These are phyloP conservation scores for Mucor circinelloides DNA, from an alignment of 371 early-diverging fungal genomes.

Conservation along the genomic window DNA sequence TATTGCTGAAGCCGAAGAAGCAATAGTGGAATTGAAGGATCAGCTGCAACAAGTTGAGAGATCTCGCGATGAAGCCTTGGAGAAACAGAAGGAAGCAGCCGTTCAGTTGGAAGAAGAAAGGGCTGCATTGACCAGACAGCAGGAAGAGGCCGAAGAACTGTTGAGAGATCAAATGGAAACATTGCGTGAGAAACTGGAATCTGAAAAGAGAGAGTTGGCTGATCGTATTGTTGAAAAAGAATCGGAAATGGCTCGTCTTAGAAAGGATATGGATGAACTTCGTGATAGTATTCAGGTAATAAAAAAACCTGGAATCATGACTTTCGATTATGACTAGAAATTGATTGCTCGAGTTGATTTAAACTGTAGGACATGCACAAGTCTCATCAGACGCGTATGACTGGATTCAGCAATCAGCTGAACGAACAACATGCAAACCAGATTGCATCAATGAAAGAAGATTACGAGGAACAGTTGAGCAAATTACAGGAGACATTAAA, in stretches of 20 bases:
- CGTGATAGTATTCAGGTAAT: constrained; percentile 30
- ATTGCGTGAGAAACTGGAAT: constrained; percentile 27
- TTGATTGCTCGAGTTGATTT: neutral
- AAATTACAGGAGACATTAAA: constrained; percentile 19
- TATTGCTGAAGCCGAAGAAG: constrained; percentile 4
- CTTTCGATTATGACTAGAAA: too few relatives aligned
- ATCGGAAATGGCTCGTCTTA: constrained; percentile 15
- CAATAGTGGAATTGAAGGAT: constrained; percentile 11
- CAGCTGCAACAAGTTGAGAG: constrained; percentile 12
- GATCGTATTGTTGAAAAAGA: constrained; percentile 24
- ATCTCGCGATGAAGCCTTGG: constrained; percentile 6
- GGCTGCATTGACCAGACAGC: constrained; percentile 8
- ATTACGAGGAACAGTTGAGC: constrained; percentile 21
- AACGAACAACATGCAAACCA: constrained; percentile 26
- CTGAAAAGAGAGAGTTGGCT: constrained; percentile 26
- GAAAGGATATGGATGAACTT: constrained; percentile 32
- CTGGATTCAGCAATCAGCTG: constrained; percentile 21
- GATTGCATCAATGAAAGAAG: constrained; percentile 15
- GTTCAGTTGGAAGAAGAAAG: constrained; percentile 24
- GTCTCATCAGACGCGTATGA: constrained; percentile 30
- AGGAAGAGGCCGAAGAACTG: constrained; percentile 28
- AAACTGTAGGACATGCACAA: constrained; percentile 28
- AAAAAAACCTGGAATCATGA: neutral
- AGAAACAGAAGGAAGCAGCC: constrained; percentile 13
- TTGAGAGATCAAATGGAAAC: constrained; percentile 35